A percentile compares a stretch with the other conserved stretches of the same genome.
These are phyloP conservation scores for Colletotrichum spinosum DNA, from an alignment of 2,329 filamentous ascomycete species.

Conservation along the genomic window DNA sequence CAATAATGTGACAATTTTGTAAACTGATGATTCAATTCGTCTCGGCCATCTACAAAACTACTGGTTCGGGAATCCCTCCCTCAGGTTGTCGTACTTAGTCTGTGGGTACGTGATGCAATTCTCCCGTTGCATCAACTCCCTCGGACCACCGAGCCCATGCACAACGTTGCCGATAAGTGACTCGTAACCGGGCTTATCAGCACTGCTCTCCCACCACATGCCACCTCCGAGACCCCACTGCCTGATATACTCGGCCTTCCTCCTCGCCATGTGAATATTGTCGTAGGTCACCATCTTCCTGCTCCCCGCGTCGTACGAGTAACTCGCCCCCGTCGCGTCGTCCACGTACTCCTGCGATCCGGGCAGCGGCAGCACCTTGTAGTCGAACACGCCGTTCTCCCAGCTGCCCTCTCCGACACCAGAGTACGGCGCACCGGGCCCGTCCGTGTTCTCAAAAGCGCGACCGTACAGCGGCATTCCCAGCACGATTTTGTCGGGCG, in stretches of 20 bases:
- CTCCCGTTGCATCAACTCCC: slow-evolving; percentile 59
- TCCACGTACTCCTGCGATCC: slow-evolving; percentile 76
- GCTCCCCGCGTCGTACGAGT: slow-evolving; percentile 75
- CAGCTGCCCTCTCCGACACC: slow-evolving; percentile 84
- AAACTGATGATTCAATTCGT: background rate
- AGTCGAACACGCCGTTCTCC: slow-evolving; percentile 90
- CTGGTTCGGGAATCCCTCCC: slow-evolving; percentile 61
- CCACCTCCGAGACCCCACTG: slow-evolving; percentile 78
- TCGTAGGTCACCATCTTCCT: slow-evolving; percentile 84
- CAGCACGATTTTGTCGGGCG: slow-evolving; percentile 80
- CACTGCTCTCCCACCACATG: slow-evolving; percentile 98
- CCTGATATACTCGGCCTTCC: slow-evolving; percentile 80
- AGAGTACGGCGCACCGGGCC: slow-evolving; percentile 74
- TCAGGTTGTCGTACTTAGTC: slow-evolving; percentile 78
- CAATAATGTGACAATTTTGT: background rate
- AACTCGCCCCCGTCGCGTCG: slow-evolving; percentile 74
- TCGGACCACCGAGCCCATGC: slow-evolving; percentile 65
- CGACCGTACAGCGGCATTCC: slow-evolving; percentile 95
- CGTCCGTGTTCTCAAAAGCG: slow-evolving; percentile 82
- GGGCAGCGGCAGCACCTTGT: slow-evolving; percentile 81
- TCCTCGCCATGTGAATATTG: slow-evolving; percentile 72
- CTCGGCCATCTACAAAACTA: background rate
- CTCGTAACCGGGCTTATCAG: slow-evolving; percentile 72
- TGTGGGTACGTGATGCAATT: slow-evolving; percentile 75
- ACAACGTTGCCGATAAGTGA: slow-evolving; percentile 79